Evolutionary conservation across 352 stramenopile species (phyloP), one percentile per base, ranked within the genome.

Genomic region (Peronospora belbahrii): DNA sequence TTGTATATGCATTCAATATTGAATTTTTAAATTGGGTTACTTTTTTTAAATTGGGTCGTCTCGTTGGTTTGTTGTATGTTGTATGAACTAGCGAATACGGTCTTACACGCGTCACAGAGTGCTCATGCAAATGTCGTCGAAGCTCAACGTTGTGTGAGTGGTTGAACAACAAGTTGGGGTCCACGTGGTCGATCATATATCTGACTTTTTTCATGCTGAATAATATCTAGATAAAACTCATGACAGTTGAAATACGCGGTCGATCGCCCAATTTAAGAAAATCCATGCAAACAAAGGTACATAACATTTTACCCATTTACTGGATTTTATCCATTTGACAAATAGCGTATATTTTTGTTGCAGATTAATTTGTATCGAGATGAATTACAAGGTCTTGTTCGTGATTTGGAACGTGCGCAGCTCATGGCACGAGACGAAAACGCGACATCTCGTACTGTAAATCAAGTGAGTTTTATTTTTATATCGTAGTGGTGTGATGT

Each of bases 161-260:
- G 10, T 24, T 35, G 7, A 17, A 19, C 11, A n/a, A 11, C 11
- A 28, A 28, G 3, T 28, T 3, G 3, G 0, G 1, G 6, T 28
- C 0, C 6, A 11, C 24, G 6, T 28, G 24, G 24, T 28, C n/a
- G n/a, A n/a, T n/a, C n/a, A n/a, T n/a, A n/a, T n/a, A n/a, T 3
- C 6, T 28, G 24, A 28, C 8, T 11, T 28, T 10, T 11, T 28
- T 28, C 9, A 4, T 10, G 24, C 8, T 11, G 24, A 10, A n/a
- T n/a, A 9, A 28, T 13, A 11, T 51, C 23, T 44, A 88, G 75
- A 78, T 90, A 44, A 88, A 88, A 32, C 65, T 88, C 24, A 88
- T 90, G 78, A 82, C 71, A 30, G 64, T 87, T 42, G 74, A 87
- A 60, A 66, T 87, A 42, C 68, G 78, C 11, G 74, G 78, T 7